Evolutionary conservation across 2,329 filamentous ascomycete species (phyloP), one percentile per base, ranked within the genome.

Genomic region (Fusarium sp.): DNA sequence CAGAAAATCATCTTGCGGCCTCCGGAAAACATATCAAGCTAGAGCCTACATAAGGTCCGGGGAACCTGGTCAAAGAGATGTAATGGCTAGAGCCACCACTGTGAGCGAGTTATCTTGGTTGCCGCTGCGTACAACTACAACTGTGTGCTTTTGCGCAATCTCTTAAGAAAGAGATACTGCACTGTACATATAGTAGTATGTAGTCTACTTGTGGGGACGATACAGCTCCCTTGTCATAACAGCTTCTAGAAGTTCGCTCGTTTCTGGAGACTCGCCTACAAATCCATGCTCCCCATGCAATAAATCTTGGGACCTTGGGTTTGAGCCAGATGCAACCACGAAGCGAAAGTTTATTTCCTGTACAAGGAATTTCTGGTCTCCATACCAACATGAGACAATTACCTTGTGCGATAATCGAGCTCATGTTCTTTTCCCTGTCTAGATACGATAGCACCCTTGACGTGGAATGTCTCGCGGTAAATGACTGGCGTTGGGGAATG

Each of bases 191-290:
- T 16, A 34, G 32, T 34, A 34, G 24, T 25, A 29, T 38, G 16
- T n/a, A n/a, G 11, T 38, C 10, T 38, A 38, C 34, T 38, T 62
- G 55, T 70, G 65, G 69, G 67, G 54, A 16, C 52, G 38, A 61
- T 56, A 49, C 67, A 69, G 38, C 16, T 38, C 22, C 47, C 47
- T 30, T 24, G 34, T 40, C 22, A n/a, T 12, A 29, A 58, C 24
- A 49, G 48, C 27, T 75, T 75, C 71, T 71, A 74, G 73, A 74
- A 75, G 44, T 30, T 30, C 38, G 11, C 41, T 52, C 20, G 20
- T 47, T 60, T 61, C 25, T 49, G 43, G 38, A 47, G 56, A 69
- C 47, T 57, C 53, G 25, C 40, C 16, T 43, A 18, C 27, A 34
- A 32, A 54, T n/a, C 60, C 60, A 34, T n/a, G 49, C 16, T 55